Base-by-base conservation (phyloP, 371 early-diverging fungal genomes). In the Batrachochytrium dendrobatidis region DNA sequence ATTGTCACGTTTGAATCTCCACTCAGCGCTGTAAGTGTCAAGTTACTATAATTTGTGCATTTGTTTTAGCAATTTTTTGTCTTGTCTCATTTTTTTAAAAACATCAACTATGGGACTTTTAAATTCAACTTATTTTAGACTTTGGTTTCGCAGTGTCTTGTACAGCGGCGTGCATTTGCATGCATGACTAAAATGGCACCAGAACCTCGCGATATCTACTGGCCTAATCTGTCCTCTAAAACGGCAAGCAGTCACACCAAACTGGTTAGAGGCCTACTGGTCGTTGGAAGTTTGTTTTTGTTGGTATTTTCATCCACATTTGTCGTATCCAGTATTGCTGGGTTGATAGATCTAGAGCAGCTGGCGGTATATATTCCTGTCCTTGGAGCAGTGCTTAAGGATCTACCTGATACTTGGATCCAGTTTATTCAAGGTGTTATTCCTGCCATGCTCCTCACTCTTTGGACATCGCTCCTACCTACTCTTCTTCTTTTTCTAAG, bases 141-240 rank as follows among this genome's bases (percentile, higher is more conserved):
- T 51, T 48, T 78, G 18, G 79, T 67, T 1, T 61, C 76, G 17
- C 79, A 86, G 69, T 81, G 83, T 50, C 68, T 84, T 20, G 67
- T 85, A 52, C 82, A 84, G 15, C 83, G 83, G 57, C 79, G 81
- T 45, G 86, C 90, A 0, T 85, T 87, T 53, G 75, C 83, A 7
- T 83, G 86, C 62, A 72, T 82, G 57, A 83, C 87, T 0, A 70
- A 73, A 28, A 73, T 87, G 70, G 94, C 94, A 8, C 93, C 94
- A 0, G 94, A 94, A 61, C 96, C 96, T 26, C 83, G 94, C 35
- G 94, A 91, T 66, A 71, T 95, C 18, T 78, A 85, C 61, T 95
- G 96, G 96, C 71, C 80, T 54, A 91, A 90, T 64, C 68, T 92
- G 25, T 81, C 85, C 56, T 72, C 85, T 67, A 79, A 64, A 12